phyloP scores from a whole-genome alignment of 2,329 filamentous ascomycete species.

The Colletotrichum magnum region DNA sequence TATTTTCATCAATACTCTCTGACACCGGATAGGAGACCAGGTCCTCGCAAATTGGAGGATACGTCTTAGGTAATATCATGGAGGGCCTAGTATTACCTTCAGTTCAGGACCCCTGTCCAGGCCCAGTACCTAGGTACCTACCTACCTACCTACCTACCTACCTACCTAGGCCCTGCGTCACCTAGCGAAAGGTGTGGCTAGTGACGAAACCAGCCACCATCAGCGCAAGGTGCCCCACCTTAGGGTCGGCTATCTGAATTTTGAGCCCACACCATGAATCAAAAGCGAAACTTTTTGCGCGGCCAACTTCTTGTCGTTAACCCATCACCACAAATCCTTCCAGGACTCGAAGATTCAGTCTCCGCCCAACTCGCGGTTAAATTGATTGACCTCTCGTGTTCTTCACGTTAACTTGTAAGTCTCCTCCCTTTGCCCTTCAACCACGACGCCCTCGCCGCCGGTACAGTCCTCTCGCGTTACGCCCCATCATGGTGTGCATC shows the following conservation, averaged over 20 bases:
- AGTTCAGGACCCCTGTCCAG: too few relatives aligned
- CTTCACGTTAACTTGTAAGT: constrained; percentile 59
- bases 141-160: neutral
- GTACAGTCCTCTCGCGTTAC: constrained; percentile 21
- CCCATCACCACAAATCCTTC: constrained; percentile 46
- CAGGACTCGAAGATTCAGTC: constrained; percentile 99
- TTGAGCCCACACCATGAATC: constrained; percentile 38
- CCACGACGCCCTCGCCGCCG: neutral
- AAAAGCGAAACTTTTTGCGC: constrained; percentile 46
- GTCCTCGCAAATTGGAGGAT: too few relatives aligned
- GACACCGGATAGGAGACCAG: too few relatives aligned
- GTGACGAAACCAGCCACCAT: constrained; percentile 24
- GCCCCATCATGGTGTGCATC: neutral
- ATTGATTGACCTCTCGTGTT: constrained; percentile 99
- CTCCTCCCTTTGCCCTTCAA: neutral
- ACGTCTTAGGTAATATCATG: too few relatives aligned
- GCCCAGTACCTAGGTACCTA: neutral
- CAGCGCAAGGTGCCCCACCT: constrained; percentile 1
- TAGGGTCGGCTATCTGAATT: constrained; percentile 39
- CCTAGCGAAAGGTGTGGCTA: constrained; percentile 19
- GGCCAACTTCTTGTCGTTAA: constrained; percentile 39
- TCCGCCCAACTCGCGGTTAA: constrained; percentile 99
- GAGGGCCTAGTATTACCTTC: too few relatives aligned
- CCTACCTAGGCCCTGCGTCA: neutral
- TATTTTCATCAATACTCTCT: too few relatives aligned